Conservation (phyloP, 768 basidiomycete genomes). For the Daedalea quercina region DNA sequence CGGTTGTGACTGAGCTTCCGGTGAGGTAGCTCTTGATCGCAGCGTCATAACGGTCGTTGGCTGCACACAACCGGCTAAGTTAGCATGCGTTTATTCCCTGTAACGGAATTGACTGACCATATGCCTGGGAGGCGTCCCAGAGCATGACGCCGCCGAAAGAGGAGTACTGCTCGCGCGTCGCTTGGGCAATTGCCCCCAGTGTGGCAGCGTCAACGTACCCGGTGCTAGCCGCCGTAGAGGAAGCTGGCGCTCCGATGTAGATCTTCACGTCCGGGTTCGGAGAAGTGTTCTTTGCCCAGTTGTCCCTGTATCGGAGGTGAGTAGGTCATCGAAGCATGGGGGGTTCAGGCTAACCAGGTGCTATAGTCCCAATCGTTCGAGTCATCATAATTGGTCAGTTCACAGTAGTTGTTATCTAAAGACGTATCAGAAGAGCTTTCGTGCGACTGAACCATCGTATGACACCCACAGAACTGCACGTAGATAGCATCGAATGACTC, state of each 20-base stretch:
- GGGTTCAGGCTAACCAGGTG: slow-evolving; percentile 38
- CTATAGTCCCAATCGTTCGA: slow-evolving; percentile 47
- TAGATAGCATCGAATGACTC: slow-evolving; percentile 69
- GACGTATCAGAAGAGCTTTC: background rate
- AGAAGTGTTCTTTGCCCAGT: slow-evolving; percentile 54
- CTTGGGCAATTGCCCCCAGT: slow-evolving; percentile 38
- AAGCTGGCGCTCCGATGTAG: slow-evolving; percentile 60
- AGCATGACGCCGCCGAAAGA: slow-evolving; percentile 59
- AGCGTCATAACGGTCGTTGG: slow-evolving; percentile 19
- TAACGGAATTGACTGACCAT: slow-evolving; percentile 4
- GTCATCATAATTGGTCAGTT: slow-evolving; percentile 39
- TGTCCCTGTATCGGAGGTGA: slow-evolving; percentile 37
- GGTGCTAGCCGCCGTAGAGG: slow-evolving; percentile 46
- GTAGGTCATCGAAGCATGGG: background rate
- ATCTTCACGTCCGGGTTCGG: slow-evolving; percentile 57
- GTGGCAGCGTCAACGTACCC: slow-evolving; percentile 50
- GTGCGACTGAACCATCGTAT: background rate
- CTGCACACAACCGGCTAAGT: slow-evolving; percentile 3
- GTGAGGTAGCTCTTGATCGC: slow-evolving; percentile 18
- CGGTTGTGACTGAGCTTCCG: slow-evolving; percentile 7
- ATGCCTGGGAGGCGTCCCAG: slow-evolving; percentile 29
- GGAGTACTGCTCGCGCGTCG: slow-evolving; percentile 51
- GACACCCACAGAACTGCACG: slow-evolving; percentile 55
- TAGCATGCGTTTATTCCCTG: too few relatives aligned
- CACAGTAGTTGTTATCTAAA: slow-evolving; percentile 53